Evolutionary conservation across 225 moss, liverwort and hornwort genomes (phyloP), one percentile per base, ranked within the genome.

Genomic region (Ulota crispa): DNA sequence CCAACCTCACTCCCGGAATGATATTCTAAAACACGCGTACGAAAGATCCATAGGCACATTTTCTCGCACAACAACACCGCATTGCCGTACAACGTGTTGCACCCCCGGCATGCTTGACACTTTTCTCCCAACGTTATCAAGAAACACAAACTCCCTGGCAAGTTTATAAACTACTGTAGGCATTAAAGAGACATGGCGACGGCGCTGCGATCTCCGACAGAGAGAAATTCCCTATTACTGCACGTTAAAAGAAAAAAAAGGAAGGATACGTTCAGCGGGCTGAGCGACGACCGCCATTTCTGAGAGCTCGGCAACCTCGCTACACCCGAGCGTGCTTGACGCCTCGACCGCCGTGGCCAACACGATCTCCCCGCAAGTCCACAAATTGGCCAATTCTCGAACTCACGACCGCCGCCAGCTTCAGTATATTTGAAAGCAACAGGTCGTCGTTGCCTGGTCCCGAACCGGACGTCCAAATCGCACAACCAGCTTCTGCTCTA

Each of bases 201-300:
- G 86, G 34, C 47, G 19, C 72, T 16, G 78, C 34, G 72, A 73
- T 82, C 73, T 57, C 83, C 82, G 7, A 50, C 76, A n/a, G 52
- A 61, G 47, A 60, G 50, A 78, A 78, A 74, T 71, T 69, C 61
- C 66, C 14, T 18, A 45, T 61, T 39, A 79, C 89, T 86, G 89
- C 89, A 88, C 72, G 80, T 84, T 89, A 75, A 57, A 8, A 61
- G 26, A 10, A 59, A 59, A 45, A 88, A 72, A 76, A 87, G 89
- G 89, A 91, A 90, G 93, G 95, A 96, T 96, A 96, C 94, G 94
- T 92, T 96, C 93, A 84, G 85, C 96, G 87, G 93, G 91, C 92
- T 93, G 92, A 94, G 96, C 96, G 94, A 96, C 96, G 92, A 89
- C 93, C 91, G 96, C 96, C 96, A 96, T 96, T 79, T 93, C 94